Base-by-base conservation (phyloP, 257 asterid genomes). In the Oldenlandia corymbosa region DNA sequence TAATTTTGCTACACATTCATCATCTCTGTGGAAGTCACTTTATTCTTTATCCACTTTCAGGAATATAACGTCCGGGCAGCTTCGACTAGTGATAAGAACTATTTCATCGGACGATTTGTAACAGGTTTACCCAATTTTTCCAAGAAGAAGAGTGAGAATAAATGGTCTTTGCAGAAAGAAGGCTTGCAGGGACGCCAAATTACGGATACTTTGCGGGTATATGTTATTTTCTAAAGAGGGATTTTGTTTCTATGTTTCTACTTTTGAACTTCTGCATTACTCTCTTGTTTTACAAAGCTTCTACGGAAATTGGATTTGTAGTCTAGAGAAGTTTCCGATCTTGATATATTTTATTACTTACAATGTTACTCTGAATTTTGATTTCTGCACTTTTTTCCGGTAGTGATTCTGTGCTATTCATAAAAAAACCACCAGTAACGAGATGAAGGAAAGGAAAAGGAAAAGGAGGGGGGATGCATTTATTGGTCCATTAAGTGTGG, bases 131-230 rank as follows among this genome's bases (percentile, higher is more conserved):
- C 97, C 9, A 83, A 70, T 72, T 90, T 93, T 73, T 77, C 83
- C 32, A 86, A 80, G 83, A 90, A 84, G 83, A 87, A 84, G 81
- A 80, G 80, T 49, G 97, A 92, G 66, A 87, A 87, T 69, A 90
- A 88, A 68, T 93, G 99, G 99, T 71, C 88, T 37, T 32, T 93
- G 78, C 97, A 85, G 80, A 93, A 87, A 71, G 97, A 93, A 80
- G 95, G 90, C 72, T 66, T 90, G 79, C 96, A 85, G 75, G 99
- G 97, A 68, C 95, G 99, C 73, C 97, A 90, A 78, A 79, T 90
- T 67, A 71, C 95, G 39, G 97, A 93, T 66, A 24, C 88, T 54
- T 76, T 90, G 81, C 83, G 96, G 90, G 99, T 93, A 86, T 32
- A 58, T n/a, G 70, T 67, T 66, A 64, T 50, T 34, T 20, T 63